phyloP scores from a whole-genome alignment of 768 basidiomycete species.

The Lactifluus volemus region DNA sequence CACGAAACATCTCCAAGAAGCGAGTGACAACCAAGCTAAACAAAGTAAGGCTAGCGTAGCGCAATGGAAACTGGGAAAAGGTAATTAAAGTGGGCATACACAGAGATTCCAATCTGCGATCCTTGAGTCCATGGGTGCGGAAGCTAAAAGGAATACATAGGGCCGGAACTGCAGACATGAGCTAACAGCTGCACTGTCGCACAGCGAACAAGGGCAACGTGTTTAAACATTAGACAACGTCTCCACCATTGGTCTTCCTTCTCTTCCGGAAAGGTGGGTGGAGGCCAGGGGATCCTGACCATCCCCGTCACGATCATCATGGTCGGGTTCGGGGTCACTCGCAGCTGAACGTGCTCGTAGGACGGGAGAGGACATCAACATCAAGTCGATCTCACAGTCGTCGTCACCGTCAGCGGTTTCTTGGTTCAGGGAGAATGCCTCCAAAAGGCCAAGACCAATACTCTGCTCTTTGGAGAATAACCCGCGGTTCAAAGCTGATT shows the following conservation, averaged over 20 bases:
- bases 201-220: neutral
- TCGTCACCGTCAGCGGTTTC: conserved; percentile 13
- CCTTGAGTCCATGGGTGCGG: neutral
- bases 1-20: neutral
- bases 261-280: conserved; percentile 25
- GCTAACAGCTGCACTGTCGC: neutral
- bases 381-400: conserved; percentile 15
- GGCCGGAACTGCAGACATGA: neutral
- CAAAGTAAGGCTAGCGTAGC: neutral
- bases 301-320: conserved; percentile 18
- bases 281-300: neutral
- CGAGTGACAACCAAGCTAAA: neutral
- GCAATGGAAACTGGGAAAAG: neutral
- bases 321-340: neutral
- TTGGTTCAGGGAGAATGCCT: conserved; percentile 22
- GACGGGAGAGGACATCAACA: conserved; percentile 19
- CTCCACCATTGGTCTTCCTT: conserved; percentile 25
- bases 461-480: conserved; percentile 5
- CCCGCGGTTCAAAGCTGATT: conserved; percentile 9
- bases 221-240: neutral
- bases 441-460: conserved; percentile 24
- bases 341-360: conserved; percentile 9
- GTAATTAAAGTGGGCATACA: neutral
- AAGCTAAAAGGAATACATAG: neutral
- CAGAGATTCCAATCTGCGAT: conserved; percentile 1